phyloP scores from a whole-genome alignment of 345 rosid species.

The rapeseed (Brassica napus) region Da-Ae NC_063436.1:15928001-15928500 shows the following conservation, averaged over 20 bases:
- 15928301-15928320: conserved; percentile 74
- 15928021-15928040: neutral
- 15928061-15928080: conserved; percentile 79
- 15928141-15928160: conserved; percentile 51
- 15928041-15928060: neutral
- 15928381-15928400: neutral
- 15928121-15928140: conserved; percentile 62
- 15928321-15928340: conserved; percentile 85
- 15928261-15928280: conserved; percentile 84
- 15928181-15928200: conserved; percentile 36
- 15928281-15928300: conserved; percentile 68
- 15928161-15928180: conserved; percentile 80
- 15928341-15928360: conserved; percentile 67
- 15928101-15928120: conserved; percentile 88
- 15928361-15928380: conserved; percentile 58
- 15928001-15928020: conserved; percentile 28
- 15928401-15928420: conserved; percentile 17
- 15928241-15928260: conserved; percentile 58
- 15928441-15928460: conserved; percentile 84
- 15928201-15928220: neutral
- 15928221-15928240: neutral
- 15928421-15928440: conserved; percentile 21
- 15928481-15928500: conserved; percentile 94
- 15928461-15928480: conserved; percentile 87
- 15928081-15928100: conserved; percentile 99